These are phyloP conservation scores for Aspergillus glaucus DNA, from an alignment of 2,329 filamentous ascomycete species.

Conservation along the genomic window DNA sequence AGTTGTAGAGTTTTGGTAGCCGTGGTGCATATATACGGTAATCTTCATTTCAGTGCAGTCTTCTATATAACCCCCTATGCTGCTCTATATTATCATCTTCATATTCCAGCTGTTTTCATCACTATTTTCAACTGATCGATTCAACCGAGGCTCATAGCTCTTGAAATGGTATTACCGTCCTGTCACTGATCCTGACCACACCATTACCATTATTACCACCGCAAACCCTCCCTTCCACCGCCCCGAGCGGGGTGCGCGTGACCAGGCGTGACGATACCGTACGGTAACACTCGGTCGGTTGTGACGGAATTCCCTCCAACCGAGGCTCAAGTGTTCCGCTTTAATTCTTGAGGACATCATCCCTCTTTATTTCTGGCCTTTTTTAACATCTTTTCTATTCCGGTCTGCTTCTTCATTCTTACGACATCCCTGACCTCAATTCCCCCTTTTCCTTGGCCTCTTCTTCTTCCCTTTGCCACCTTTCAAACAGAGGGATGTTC, in stretches of 20 bases:
- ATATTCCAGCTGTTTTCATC: too few species aligned
- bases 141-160: not conserved
- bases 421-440: constrained; percentile 6
- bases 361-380: constrained; percentile 1
- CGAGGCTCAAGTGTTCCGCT: constrained; percentile 8
- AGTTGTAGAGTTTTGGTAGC: too few species aligned
- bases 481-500: constrained; percentile 34
- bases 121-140: too few species aligned
- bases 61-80: too few species aligned
- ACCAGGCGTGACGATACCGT: constrained; percentile 2
- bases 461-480: constrained; percentile 7
- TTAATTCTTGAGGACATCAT: not conserved
- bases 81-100: too few species aligned
- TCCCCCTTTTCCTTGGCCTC: constrained; percentile 5
- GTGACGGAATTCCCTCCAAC: constrained; percentile 10
- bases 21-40: too few species aligned
- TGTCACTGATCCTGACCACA: not conserved
- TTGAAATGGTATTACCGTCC: not conserved
- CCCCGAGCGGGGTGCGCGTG: not conserved
- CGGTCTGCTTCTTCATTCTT: constrained; percentile 10
- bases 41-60: too few species aligned
- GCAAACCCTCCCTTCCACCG: not conserved
- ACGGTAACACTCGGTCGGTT: constrained; percentile 7
- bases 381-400: constrained; percentile 2
- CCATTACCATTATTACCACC: not conserved